Evolutionary conservation across 495 filamentous ascomycete genomes (phyloP).

Genomic region (Trichoderma reesei): DNA sequence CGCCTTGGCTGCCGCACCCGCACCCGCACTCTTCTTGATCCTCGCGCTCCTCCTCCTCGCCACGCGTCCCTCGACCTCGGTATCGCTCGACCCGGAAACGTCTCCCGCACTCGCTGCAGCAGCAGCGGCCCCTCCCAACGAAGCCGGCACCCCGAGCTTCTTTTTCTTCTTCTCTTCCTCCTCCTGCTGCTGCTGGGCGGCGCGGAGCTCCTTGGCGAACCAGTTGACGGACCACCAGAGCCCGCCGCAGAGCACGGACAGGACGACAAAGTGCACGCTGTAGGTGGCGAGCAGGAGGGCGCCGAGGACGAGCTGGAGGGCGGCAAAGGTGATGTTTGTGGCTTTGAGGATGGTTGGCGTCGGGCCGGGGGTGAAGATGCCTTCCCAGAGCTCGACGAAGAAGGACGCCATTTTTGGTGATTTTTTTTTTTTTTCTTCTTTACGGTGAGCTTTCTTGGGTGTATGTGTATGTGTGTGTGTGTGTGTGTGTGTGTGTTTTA

Average conservation of each 20-base stretch:
- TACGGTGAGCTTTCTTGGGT: background rate
- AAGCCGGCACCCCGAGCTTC: too few species aligned
- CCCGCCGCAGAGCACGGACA: constrained; percentile 66
- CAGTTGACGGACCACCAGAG: constrained; percentile 94
- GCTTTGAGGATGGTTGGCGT: constrained; percentile 81
- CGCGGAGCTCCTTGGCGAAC: constrained; percentile 75
- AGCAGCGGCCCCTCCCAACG: constrained; percentile 9
- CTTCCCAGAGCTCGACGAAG: constrained; percentile 72
- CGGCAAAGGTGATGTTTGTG: constrained; percentile 81
- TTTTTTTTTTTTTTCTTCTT: background rate
- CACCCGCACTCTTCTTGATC: constrained; percentile 19
- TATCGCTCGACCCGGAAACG: constrained; percentile 28
- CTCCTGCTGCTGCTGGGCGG: constrained; percentile 53
- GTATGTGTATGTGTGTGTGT: too few species aligned
- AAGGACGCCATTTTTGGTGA: constrained; percentile 61
- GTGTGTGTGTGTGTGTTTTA: too few species aligned
- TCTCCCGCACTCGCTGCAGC: constrained; percentile 13
- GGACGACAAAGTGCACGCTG: constrained; percentile 76
- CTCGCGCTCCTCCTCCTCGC: constrained; percentile 12
- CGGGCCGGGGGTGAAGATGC: constrained; percentile 83
- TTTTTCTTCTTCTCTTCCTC: constrained; percentile 17
- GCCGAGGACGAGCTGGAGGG: constrained; percentile 70
- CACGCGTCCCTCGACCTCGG: constrained; percentile 38
- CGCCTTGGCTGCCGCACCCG: constrained; percentile 20
- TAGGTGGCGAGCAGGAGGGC: constrained; percentile 68